Percentiles rank a stretch among this genome's conserved stretches.
phyloP scores from a whole-genome alignment of 257 asterid species.

The Solanum ossicruentum region DNA sequence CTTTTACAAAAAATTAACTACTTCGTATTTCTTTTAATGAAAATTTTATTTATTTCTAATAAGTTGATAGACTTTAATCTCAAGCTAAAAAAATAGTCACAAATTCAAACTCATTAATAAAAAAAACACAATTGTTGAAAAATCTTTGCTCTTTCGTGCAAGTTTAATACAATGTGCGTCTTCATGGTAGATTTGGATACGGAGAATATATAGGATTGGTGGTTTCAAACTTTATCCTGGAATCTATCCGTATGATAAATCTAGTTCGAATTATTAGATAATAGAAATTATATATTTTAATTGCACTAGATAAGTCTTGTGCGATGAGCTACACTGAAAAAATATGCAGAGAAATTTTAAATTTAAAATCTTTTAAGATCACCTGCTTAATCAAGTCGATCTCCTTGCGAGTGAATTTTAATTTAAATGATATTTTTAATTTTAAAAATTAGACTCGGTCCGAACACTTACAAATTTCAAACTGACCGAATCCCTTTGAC shows the following conservation, averaged over 20 bases:
- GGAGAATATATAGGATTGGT: background rate
- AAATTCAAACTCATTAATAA: background rate
- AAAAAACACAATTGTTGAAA: background rate
- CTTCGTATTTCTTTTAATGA: background rate
- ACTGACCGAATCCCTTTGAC: background rate
- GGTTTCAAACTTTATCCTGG: background rate
- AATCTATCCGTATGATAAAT: background rate
- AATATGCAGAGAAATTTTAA: background rate
- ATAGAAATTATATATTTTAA: background rate
- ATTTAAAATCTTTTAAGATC: accelerated
- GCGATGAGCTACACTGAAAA: accelerated
- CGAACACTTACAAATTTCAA: background rate
- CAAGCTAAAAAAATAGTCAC: background rate
- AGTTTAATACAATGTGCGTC: background rate
- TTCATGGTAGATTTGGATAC: background rate
- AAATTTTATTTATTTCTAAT: background rate
- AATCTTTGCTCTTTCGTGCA: background rate
- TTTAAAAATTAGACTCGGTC: background rate
- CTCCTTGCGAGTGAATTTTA: background rate
- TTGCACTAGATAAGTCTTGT: background rate
- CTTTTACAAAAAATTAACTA: too few relatives aligned
- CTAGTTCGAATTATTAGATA: background rate
- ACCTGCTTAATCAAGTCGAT: background rate
- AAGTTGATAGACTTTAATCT: background rate
- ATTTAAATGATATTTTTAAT: background rate